Base-by-base conservation (phyloP, 2,329 filamentous ascomycete species). In the Bipolaris sorokiniana region DNA sequence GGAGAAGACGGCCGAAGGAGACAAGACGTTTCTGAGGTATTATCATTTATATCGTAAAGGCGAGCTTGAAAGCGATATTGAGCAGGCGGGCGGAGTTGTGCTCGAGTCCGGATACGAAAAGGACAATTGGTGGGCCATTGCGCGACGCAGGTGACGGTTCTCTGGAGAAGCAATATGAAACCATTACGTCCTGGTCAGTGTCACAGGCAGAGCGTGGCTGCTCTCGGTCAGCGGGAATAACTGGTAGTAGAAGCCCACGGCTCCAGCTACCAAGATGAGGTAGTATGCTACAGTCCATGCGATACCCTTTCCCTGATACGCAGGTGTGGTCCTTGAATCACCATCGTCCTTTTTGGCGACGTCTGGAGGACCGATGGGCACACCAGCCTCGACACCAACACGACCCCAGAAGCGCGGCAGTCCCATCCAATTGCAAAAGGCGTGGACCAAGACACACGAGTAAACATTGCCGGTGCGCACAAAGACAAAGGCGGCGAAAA, bases 81-180 rank as follows among this genome's bases (percentile, higher is more conserved):
- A 77, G 48, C 82, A 84, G 15, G 93, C 89, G 18, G 92, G 92
- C 16, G 95, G 93, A 7, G 79, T 78, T 47, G 86, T 97, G 13
- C 69, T 95, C 22, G 88, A 91, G 64, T 87, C 86, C 58, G 95
- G 95, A 33, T 99, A 98, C 77, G 95, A 99, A 74, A 93, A 88
- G 80, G 95, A 98, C 74, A 99, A 99, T 79, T 98, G 95, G 95
- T 99, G 94, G 94, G 92, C 88, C 51, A 88, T 97, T 73, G 84
- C 82, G 13, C 61, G 51, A 15, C 48, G 54, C 3, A 54, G 28
- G 36, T 65, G 37, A 59, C 34, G n/a, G 15, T 16, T 23, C 37
- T 20, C 10, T 5, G 42, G 15, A 18, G 37, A 26, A 5, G 13
- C 40, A 31, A 22, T 26, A 33, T 22, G 40, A 31, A 5, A 26